Evolutionary conservation across 768 basidiomycete genomes (phyloP).

Genomic region (Lyophyllum atratum): DNA sequence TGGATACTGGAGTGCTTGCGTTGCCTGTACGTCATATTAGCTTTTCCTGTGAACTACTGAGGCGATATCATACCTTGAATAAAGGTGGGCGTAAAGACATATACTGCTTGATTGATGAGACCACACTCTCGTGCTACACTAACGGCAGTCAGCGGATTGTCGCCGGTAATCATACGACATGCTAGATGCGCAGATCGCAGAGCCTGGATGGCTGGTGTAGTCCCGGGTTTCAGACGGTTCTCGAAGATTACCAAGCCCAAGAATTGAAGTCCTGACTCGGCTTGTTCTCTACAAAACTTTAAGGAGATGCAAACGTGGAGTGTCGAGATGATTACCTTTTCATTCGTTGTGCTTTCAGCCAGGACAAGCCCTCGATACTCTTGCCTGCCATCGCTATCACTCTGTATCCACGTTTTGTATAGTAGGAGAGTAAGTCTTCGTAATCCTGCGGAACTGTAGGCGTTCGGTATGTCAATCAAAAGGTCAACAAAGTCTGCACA

Average conservation of each 20-base stretch:
- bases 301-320: background rate
- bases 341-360: slow-evolving; percentile 97
- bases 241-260: slow-evolving; percentile 97
- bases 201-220: slow-evolving; percentile 85
- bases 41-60: background rate
- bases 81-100: slow-evolving; percentile 87
- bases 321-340: slow-evolving; percentile 61
- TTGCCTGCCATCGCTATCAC: slow-evolving; percentile 99
- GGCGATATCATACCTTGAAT: slow-evolving; percentile 54
- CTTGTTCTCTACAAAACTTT: slow-evolving; percentile 74
- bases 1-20: slow-evolving; percentile 51
- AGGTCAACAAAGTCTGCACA: slow-evolving; percentile 29
- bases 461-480: slow-evolving; percentile 5
- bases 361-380: slow-evolving; percentile 89
- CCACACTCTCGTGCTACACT: slow-evolving; percentile 95
- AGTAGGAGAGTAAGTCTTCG: slow-evolving; percentile 94
- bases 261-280: slow-evolving; percentile 87
- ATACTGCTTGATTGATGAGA: slow-evolving; percentile 83
- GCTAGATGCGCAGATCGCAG: slow-evolving; percentile 89
- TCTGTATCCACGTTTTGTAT: slow-evolving; percentile 94
- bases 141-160: slow-evolving; percentile 95
- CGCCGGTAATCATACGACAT: slow-evolving; percentile 98
- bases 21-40: slow-evolving; percentile 45
- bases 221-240: slow-evolving; percentile 94
- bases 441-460: slow-evolving; percentile 89